Conservation (phyloP, 495 filamentous ascomycete species). For the Apodospora peruviana region DNA sequence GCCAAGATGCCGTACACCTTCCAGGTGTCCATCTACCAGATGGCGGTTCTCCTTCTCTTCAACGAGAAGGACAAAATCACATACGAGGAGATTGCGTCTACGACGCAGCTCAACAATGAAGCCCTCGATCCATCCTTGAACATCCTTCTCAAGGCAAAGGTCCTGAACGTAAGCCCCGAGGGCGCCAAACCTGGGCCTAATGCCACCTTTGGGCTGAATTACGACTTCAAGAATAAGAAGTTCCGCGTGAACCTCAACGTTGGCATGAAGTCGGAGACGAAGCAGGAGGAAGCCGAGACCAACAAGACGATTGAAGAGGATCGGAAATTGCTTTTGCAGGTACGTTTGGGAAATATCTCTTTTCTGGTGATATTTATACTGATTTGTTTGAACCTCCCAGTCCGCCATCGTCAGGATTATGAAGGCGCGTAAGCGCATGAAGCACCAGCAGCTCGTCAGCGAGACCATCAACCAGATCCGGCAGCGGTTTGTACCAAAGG, state of each 20-base stretch:
- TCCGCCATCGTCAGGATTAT: conserved; percentile 98
- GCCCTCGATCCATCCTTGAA: conserved; percentile 77
- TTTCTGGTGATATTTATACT: background rate
- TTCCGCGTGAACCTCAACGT: conserved; percentile 95
- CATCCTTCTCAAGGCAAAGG: conserved; percentile 86
- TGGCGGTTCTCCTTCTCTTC: conserved; percentile 94
- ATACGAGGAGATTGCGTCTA: conserved; percentile 80
- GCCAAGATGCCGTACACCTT: conserved; percentile 92
- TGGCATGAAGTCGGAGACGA: conserved; percentile 86
- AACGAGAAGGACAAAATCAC: conserved; percentile 82
- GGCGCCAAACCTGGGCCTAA: conserved; percentile 69
- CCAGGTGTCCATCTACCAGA: conserved; percentile 94
- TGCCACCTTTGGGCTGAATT: conserved; percentile 74
- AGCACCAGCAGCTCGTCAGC: conserved; percentile 85
- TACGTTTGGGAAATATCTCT: conserved; percentile 37
- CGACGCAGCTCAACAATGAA: conserved; percentile 72
- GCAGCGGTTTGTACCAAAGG: conserved; percentile 86
- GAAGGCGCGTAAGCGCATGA: conserved; percentile 99
- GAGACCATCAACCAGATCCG: conserved; percentile 95
- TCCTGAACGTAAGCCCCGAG: conserved; percentile 65
- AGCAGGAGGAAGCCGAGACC: conserved; percentile 91
- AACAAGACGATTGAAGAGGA: conserved; percentile 99
- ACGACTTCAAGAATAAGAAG: conserved; percentile 97
- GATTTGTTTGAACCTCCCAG: conserved; percentile 37
- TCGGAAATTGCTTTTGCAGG: conserved; percentile 91